These are phyloP conservation scores for Geosmithia morbida DNA, from an alignment of 2,329 filamentous ascomycete genomes.

Conservation along the genomic window DNA sequence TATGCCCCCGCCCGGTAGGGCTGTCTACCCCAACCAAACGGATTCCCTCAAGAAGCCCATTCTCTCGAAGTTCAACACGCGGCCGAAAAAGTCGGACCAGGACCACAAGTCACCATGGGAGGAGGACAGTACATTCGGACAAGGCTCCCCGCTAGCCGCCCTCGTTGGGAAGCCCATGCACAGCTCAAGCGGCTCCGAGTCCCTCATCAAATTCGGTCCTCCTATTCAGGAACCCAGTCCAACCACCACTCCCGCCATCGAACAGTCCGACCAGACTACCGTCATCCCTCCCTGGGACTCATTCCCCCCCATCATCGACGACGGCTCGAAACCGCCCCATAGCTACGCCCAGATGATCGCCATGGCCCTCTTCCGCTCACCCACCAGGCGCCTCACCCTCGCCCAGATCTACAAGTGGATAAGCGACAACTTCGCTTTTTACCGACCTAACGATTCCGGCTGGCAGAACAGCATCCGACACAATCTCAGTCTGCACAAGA, in stretches of 20 bases:
- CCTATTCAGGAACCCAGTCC: not conserved
- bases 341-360: conserved; percentile 93
- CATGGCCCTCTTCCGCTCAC: conserved; percentile 87
- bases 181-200: not conserved
- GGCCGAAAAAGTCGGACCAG: conserved; percentile 30
- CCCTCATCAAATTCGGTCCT: not conserved
- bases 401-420: conserved; percentile 99
- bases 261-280: conserved; percentile 14
- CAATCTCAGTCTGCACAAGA: conserved; percentile 93
- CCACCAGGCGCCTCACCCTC: conserved; percentile 70
- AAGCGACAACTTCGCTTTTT: conserved; percentile 85
- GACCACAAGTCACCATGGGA: not conserved
- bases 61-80: conserved; percentile 44
- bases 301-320: conserved; percentile 66
- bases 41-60: conserved; percentile 53
- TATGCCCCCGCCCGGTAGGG: conserved; percentile 39
- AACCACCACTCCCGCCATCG: conserved; percentile 12
- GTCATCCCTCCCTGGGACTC: conserved; percentile 55
- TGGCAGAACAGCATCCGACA: conserved; percentile 99
- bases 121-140: not conserved
- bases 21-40: conserved; percentile 27
- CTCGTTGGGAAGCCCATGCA: not conserved
- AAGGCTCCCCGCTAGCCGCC: not conserved
- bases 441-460: conserved; percentile 68
- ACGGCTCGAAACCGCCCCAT: conserved; percentile 76